Base-by-base conservation (phyloP, 331 rosid genomes). In the Quercus lobata region DNA sequence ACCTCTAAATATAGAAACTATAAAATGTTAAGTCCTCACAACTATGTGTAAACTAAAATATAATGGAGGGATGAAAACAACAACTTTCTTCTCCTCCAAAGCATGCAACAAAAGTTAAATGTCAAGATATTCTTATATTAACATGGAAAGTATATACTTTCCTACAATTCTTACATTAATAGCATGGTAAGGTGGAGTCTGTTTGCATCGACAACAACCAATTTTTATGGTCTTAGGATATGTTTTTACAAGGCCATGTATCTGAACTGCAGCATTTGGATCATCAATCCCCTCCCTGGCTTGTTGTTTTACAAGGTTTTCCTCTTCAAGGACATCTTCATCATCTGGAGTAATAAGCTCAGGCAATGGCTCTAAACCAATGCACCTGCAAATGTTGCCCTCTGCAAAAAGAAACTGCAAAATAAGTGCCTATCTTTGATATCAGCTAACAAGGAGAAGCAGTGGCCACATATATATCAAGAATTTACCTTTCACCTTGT, bases 261-360 rank as follows among this genome's bases (percentile, higher is more conserved):
- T 84, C 82, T 92, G 97, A 86, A 95, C 98, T 21, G 94, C 92
- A 71, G 89, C 77, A 76, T 89, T 87, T 62, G 84, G 54, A 24
- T 88, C 93, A 30, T 86, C 72, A 53, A 73, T 57, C 22, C 91
- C 86, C 71, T 90, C 88, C 14, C 35, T 71, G 56, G 72, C 60
- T 84, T 88, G 90, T 76, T 82, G 83, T 74, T 84, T 95, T 21
- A 95, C 95, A 21, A 71, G 60, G 77, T 82, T 91, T 90, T 91
- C 97, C 87, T 95, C 97, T 82, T 89, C 89, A 69, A 83, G 88
- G 70, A 95, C 98, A 86, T 95, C 98, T 79, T 89, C 92, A 85
- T 95, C 97, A 55, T 95, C 93, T 44, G 97, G 87, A 58, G 84
- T 79, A 76, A 73, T 17, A 57, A 65, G 82, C 79, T 88, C 98